phyloP scores from a whole-genome alignment of 106 monocot species.

The Dendrobium catenatum region DNA sequence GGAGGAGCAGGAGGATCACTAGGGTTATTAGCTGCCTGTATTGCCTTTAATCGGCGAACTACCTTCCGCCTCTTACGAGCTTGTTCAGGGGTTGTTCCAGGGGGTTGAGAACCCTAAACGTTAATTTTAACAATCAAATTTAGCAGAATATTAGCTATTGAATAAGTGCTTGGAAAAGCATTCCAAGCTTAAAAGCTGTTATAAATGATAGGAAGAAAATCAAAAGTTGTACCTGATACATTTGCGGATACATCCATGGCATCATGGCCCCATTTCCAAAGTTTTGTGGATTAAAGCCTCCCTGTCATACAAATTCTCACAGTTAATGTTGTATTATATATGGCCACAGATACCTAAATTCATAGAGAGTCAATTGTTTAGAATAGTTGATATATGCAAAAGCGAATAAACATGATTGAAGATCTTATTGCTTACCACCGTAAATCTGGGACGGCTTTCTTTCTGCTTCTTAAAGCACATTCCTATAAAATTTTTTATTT shows the following conservation, averaged over 20 bases:
- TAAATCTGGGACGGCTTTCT: too few species aligned
- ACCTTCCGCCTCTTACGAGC: conserved; percentile 10
- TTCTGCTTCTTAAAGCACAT: too few species aligned
- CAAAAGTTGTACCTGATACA: conserved; percentile 35
- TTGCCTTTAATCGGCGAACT: conserved; percentile 2
- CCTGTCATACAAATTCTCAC: conserved; percentile 17
- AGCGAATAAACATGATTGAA: too few species aligned
- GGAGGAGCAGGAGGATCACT: neutral
- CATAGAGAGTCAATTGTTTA: too few species aligned
- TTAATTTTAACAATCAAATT: neutral
- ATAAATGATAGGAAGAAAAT: conserved; percentile 4
- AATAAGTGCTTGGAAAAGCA: neutral
- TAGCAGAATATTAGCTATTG: neutral
- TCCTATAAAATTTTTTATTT: too few species aligned
- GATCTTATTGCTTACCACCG: too few species aligned
- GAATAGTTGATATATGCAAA: too few species aligned
- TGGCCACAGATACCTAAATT: too few species aligned
- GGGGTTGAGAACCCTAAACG: neutral
- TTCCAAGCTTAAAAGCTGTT: neutral
- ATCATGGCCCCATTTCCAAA: conserved; percentile 48
- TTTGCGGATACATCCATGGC: conserved; percentile 48
- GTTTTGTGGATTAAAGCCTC: conserved; percentile 43
- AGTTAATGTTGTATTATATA: neutral
- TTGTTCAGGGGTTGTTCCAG: conserved; percentile 4
- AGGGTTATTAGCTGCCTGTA: neutral